Evolutionary conservation across 805 yeast species (phyloP), one percentile per base, ranked within the genome.

Genomic region (Barnettozyma sp.): DNA sequence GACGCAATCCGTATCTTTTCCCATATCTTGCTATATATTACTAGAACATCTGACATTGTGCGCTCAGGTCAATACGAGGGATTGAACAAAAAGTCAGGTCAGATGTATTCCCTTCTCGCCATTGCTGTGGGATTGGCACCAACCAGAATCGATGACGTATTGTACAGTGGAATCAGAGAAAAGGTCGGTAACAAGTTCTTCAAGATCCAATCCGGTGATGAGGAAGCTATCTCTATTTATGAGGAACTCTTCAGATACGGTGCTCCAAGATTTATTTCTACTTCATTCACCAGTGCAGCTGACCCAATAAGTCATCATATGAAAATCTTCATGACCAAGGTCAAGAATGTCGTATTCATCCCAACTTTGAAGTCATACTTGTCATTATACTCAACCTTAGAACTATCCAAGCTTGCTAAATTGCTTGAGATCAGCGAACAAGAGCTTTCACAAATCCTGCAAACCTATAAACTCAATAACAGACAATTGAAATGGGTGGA

Each of bases 1-100:
- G 74, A 69, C 42, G 72, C 74, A 19, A 66, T 68, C 54, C 66
- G 62, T 51, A 60, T 67, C 8, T 66, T 69, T 45, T 62, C 70
- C 5, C 72, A 68, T 48, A 66, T 68, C 38, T 53, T 70, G 35
- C 48, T 67, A 31, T 67, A 61, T 59, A 65, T 69, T 36, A 56
- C 70, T 23, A 59, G 73, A 50, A 63, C 72, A 9, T 65, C 60
- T 49, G 61, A 63, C 48, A 58, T 65, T 50, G 59, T 60, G 43
- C 58, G 56, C 28, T 54, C 65, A 12, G 67, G 68, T 6, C 71
- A 66, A 47, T 69, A 63, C 44, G 73, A 70, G 48, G 49, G 60
- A 27, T 63, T 68, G 37, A 63, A 68, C 38, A 69, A 68, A 52
- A 63, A 65, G 44, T 58, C 69, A 12, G 75, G 68, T 38, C 75